Percentiles rank a stretch among this genome's conserved stretches.
These are phyloP conservation scores for Delonix regia DNA, from an alignment of 306 rosid species.

Conservation along the genomic window DNA sequence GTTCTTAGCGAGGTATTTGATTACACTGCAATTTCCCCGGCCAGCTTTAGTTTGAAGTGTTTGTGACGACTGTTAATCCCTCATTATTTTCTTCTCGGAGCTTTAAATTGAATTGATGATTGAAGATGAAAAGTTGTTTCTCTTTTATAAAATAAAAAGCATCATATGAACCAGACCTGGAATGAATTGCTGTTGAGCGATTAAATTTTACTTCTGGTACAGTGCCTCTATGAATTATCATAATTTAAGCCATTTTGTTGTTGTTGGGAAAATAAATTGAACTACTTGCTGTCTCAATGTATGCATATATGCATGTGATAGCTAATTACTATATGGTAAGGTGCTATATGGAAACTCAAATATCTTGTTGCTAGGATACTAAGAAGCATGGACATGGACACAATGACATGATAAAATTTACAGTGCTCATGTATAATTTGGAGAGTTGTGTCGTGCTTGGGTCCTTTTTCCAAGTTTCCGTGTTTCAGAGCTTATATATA, in stretches of 20 bases:
- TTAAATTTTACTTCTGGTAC: not conserved
- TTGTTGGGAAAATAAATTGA: not conserved
- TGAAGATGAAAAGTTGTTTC: not conserved
- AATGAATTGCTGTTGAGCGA: not conserved
- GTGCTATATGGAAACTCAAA: not conserved
- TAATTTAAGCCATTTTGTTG: constrained; percentile 23
- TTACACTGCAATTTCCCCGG: not conserved
- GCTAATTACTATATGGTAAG: not conserved
- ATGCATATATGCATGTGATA: not conserved
- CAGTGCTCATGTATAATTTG: not conserved
- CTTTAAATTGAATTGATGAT: constrained; percentile 9
- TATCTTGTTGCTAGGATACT: not conserved
- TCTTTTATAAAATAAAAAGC: not conserved
- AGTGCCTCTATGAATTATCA: constrained; percentile 5
- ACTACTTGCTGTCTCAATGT: not conserved
- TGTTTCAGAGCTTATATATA: too few species aligned
- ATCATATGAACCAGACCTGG: not conserved
- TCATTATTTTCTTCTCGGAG: not conserved
- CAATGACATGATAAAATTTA: not conserved
- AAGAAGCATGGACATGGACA: not conserved
- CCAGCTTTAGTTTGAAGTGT: constrained; percentile 11
- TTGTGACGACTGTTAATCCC: constrained; percentile 22
- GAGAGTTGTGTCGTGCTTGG: not conserved
- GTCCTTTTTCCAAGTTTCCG: not conserved
- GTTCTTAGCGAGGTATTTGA: constrained; percentile 36